Base-by-base conservation (phyloP, 2,329 filamentous ascomycete species). In the Neofusicoccum umdonicola region DNA sequence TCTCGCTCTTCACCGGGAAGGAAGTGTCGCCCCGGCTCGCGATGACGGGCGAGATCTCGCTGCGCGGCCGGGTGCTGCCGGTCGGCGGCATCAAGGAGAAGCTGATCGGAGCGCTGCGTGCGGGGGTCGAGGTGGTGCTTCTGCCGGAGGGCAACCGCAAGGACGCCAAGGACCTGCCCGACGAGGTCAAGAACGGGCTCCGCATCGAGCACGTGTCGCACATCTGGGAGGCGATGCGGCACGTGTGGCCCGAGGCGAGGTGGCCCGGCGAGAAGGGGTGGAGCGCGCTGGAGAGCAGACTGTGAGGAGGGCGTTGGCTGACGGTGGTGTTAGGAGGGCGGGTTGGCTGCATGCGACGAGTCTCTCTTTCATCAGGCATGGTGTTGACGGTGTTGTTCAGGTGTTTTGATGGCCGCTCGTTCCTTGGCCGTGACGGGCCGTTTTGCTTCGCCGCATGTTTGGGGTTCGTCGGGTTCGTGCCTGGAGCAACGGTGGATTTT, bases 21-120 rank as follows among this genome's bases (percentile, higher is more conserved):
- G 83, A 90, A 31, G 93, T 99, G 3, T 92, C 94, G 45, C 92
- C 94, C 0, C 93, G 91, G 3, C 88, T 99, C 77, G 95, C 95
- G 48, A 99, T 99, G 95, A 99, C 95, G 0, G 88, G 88, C 8
- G 88, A 90, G 72, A 80, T 90, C 67, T 92, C 90, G 64, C 86
- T 99, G 31, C 87, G 95, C 47, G 95, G 95, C 22, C 88, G 93
- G 68, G 90, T 99, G 64, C 92, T 95, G 79, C 92, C 94, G 31
- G 95, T 99, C 41, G 95, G 95, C 62, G 95, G 95, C 17, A 98
- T 99, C 81, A 97, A 98, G 80, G 94, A 99, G 86, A 99, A 99
- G 79, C 84, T 98, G 62, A 98, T 99, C 74, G 95, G 95, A 22
- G 95, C 95, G 8, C 83, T 96, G 74, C 86, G 94, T 63, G 95